Conservation (phyloP, 1,139 yeast genomes). For the Scheffersomyces cryptocercus region DNA sequence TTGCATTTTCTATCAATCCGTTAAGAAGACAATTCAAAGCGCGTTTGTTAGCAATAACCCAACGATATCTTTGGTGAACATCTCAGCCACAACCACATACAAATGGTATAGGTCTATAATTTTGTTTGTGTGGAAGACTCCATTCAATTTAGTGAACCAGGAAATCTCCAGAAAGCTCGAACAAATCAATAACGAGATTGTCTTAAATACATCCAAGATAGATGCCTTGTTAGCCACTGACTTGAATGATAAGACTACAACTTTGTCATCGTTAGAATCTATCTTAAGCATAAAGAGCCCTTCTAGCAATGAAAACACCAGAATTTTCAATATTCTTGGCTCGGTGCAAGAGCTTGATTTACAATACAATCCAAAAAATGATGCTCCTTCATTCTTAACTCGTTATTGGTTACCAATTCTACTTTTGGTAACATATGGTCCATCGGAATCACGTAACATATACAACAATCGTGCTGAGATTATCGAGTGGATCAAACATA, state of each 20-base stretch:
- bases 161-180: slow-evolving; percentile 24
- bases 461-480: slow-evolving; percentile 56
- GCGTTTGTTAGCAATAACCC: slow-evolving; percentile 8
- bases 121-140: slow-evolving; percentile 16
- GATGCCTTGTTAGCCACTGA: slow-evolving; percentile 22
- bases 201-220: slow-evolving; percentile 19
- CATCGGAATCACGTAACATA: slow-evolving; percentile 41
- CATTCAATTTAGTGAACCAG: slow-evolving; percentile 18
- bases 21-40: slow-evolving; percentile 1
- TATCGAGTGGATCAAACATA: slow-evolving; percentile 54
- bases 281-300: slow-evolving; percentile 8
- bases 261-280: slow-evolving; percentile 9
- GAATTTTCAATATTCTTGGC: slow-evolving; percentile 10
- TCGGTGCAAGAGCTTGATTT: slow-evolving; percentile 10
- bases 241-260: slow-evolving; percentile 8
- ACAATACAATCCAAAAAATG: slow-evolving; percentile 15
- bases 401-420: slow-evolving; percentile 70
- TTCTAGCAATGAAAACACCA: slow-evolving; percentile 8
- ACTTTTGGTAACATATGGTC: slow-evolving; percentile 48
- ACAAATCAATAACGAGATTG: slow-evolving; percentile 20
- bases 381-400: slow-evolving; percentile 48
- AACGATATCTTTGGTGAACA: slow-evolving; percentile 6
- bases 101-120: slow-evolving; percentile 7
- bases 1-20: slow-evolving; percentile 1
- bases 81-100: slow-evolving; percentile 2